Evolutionary conservation across 2,329 filamentous ascomycete genomes (phyloP), one percentile per base, ranked within the genome.

Genomic region (Scorias spongiosa): DNA sequence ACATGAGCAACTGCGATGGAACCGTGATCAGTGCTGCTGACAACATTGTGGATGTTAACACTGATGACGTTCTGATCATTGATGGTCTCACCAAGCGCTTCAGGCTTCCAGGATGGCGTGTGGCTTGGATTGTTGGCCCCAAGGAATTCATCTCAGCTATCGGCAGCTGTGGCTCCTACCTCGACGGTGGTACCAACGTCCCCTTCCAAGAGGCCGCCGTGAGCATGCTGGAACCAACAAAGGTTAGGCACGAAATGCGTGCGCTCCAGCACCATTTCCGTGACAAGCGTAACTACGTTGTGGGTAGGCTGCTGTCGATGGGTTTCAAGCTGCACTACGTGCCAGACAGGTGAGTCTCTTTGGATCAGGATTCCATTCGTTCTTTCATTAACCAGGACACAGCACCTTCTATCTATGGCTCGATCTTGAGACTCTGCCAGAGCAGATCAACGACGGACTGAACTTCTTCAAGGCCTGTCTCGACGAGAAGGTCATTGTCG

Each of bases 381-480:
- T 12, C 4, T 9, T 15, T 12, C 9, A 15, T 9, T 36, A 12
- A 36, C 9, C 11, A 12, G 3, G 3, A 9, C 15, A 15, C 9
- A 36, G 32, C 32, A 96, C 89, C 1, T 96, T 96, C 64, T 96
- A 96, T 69, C 76, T 95, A 54, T 94, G 81, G 80, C 67, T 83
- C 17, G 76, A 80, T 51, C 60, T 79, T 44, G 71, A 61, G 18
- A 72, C 74, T 40, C 70, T 91, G 2, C 84, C 89, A 0, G 74
- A 74, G n/a, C 75, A 79, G 48, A 93, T 96, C 62, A 81, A 83
- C 47, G 89, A 96, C 61, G 89, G 89, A 8, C 70, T 96, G 57
- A 94, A 93, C 69, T 96, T 96, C 74, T 95, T 96, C 77, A 79
- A 91, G 62, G 87, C 87, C 28, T 91, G 91, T 59, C 69, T 96